These are phyloP conservation scores for Symmetrospora coprosmae DNA, from an alignment of 768 basidiomycete species.

Conservation along the genomic window DNA sequence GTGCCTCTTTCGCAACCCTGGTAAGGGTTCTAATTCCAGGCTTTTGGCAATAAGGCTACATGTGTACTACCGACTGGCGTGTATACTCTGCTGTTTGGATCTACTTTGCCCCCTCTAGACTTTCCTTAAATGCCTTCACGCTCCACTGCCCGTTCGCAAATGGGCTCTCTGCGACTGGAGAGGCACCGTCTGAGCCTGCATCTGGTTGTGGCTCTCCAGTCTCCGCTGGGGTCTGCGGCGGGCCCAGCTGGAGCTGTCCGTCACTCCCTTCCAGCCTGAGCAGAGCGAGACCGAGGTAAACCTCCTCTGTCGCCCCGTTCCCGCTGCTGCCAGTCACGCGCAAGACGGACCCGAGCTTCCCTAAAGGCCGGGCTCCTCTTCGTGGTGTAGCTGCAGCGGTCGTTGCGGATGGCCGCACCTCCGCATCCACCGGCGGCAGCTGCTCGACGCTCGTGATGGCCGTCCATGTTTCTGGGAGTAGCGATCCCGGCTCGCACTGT, in stretches of 20 bases:
- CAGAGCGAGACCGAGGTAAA: constrained; percentile 14
- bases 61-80: no score
- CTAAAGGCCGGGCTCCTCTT: no score
- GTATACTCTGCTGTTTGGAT: no score
- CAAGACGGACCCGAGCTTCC: background rate
- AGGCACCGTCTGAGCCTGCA: no score
- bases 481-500: background rate
- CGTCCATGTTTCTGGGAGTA: constrained; percentile 3
- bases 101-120: background rate
- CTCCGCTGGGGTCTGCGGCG: no score
- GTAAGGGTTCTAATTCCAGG: no score
- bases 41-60: no score
- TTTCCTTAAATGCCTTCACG: background rate
- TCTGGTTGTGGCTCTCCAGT: no score
- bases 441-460: background rate
- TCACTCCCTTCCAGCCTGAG: constrained; percentile 14
- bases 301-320: background rate
- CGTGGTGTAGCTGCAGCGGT: background rate
- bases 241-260: background rate
- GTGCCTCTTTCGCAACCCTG: no score
- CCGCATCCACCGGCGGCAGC: background rate
- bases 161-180: background rate
- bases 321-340: no score
- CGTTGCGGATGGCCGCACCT: constrained; percentile 5
- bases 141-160: background rate